Percentiles rank a stretch among this genome's conserved stretches.
Conservation (phyloP, 2,329 filamentous ascomycete genomes). For the Fusarium graminum region DNA sequence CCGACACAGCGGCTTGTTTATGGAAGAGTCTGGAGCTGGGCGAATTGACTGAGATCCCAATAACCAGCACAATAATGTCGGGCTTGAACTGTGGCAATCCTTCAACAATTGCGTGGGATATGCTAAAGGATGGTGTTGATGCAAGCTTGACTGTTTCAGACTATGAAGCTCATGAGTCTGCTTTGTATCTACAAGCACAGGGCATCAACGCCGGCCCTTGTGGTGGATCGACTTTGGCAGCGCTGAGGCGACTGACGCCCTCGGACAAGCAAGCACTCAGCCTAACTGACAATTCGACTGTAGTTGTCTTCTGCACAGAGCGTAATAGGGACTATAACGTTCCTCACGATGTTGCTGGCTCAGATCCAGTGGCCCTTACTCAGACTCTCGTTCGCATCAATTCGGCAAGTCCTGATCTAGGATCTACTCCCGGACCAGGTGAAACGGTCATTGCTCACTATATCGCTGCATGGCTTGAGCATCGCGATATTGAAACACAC, state of each 20-base stretch:
- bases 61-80: conserved; percentile 76
- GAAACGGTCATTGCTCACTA: conserved; percentile 62
- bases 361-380: conserved; percentile 59
- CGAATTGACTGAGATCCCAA: conserved; percentile 63
- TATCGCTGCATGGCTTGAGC: conserved; percentile 63
- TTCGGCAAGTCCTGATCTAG: conserved; percentile 62
- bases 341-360: conserved; percentile 57
- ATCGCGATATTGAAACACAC: conserved; percentile 64
- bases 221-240: conserved; percentile 70
- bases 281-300: conserved; percentile 63
- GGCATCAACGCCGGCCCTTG: conserved; percentile 71
- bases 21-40: conserved; percentile 65
- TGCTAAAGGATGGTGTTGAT: conserved; percentile 70
- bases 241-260: conserved; percentile 63
- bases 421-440: conserved; percentile 58
- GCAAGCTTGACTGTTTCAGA: conserved; percentile 72
- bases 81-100: conserved; percentile 80
- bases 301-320: conserved; percentile 74
- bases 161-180: conserved; percentile 70
- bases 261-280: conserved; percentile 53
- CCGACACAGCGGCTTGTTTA: conserved; percentile 73
- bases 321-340: conserved; percentile 66
- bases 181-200: conserved; percentile 63
- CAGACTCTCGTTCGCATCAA: conserved; percentile 62
- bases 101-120: conserved; percentile 73